phyloP scores from a whole-genome alignment of 139 green algal genomes.

The Helicosporidium sp. region DNA sequence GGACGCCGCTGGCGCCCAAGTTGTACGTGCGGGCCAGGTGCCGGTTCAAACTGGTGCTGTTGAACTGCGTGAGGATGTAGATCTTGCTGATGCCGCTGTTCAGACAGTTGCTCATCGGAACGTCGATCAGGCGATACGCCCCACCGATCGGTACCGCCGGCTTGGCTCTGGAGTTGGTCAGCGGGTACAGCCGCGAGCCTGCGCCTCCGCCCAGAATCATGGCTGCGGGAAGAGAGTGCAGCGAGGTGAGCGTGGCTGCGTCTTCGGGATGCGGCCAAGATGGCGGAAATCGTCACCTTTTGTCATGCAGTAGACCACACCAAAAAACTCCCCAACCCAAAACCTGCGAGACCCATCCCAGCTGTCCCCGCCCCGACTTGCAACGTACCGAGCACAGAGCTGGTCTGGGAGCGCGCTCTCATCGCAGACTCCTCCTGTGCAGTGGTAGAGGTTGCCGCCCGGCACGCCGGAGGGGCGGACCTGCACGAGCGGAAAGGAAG shows the following conservation, averaged over 20 bases:
- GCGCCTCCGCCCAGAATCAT: slow-evolving; percentile 83
- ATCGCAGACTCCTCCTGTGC: no score
- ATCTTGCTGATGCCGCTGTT: slow-evolving; percentile 96
- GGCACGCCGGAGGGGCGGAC: no score
- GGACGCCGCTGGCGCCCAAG: slow-evolving; percentile 58
- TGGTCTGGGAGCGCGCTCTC: slow-evolving; percentile 8
- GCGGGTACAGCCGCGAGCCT: slow-evolving; percentile 71
- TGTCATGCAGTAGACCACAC: not conserved
- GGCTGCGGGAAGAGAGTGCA: slow-evolving; percentile 16
- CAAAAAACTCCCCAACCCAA: not conserved
- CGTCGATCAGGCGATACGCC: slow-evolving; percentile 94
- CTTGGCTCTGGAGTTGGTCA: slow-evolving; percentile 82
- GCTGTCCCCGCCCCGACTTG: not conserved
- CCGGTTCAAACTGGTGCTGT: slow-evolving; percentile 93
- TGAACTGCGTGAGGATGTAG: slow-evolving; percentile 95
- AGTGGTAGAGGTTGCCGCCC: no score
- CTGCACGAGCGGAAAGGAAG: no score
- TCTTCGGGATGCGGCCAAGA: no score
- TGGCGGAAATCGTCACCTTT: not conserved
- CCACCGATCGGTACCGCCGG: slow-evolving; percentile 93
- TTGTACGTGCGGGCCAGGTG: slow-evolving; percentile 94
- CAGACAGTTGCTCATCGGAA: slow-evolving; percentile 99
- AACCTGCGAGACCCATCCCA: no score
- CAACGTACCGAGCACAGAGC: slow-evolving; percentile 12
- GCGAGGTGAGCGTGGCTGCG: not conserved